Base-by-base conservation (phyloP, 202 grass and related monocot genomes). In the Hordeum pubiflorum region DNA sequence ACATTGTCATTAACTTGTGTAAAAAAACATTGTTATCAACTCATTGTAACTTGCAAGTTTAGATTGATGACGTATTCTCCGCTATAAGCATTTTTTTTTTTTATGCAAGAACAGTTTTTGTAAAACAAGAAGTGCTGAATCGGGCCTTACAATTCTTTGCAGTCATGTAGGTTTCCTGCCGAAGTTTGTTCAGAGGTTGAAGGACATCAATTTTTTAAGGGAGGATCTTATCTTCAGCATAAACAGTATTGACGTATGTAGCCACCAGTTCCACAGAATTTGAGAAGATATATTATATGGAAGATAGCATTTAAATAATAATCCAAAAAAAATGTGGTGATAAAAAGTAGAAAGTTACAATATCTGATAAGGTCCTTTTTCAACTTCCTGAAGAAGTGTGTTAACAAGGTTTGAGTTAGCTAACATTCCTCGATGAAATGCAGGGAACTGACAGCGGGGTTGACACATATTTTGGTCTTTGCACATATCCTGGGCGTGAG, bases 391-490 rank as follows among this genome's bases (percentile, higher is more conserved):
- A 10, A 12, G 48, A 72, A 26, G 27, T 77, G 75, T 68, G 23
- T 66, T 43, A 22, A 71, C 10, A 20, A 72, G 4, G 50, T 82
- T 58, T 74, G 58, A 39, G 59, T 67, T n/a, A 18, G 13, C 31
- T 85, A 12, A 24, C 29, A 82, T 62, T 46, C 9, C 20, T 29
- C 6, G 5, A 81, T 70, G 23, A 36, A 84, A 86, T 93, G 37
- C 66, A 98, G 95, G 95, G 92, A 77, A 89, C 92, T 69, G 90
- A 98, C 87, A 80, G 67, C 2, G 92, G 95, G 27, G 88, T 98
- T 77, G 95, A 98, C 81, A 98, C 95, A 58, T 98, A 94, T 75
- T 98, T 98, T 86, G 95, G 95, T 91, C 90, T 98, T 65, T 98
- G 92, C 76, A 91, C 92, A 21, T 98, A 94, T 87, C 90, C 90